phyloP scores from a whole-genome alignment of 2,329 filamentous ascomycete genomes.

The Calonectria henricotiae region DNA sequence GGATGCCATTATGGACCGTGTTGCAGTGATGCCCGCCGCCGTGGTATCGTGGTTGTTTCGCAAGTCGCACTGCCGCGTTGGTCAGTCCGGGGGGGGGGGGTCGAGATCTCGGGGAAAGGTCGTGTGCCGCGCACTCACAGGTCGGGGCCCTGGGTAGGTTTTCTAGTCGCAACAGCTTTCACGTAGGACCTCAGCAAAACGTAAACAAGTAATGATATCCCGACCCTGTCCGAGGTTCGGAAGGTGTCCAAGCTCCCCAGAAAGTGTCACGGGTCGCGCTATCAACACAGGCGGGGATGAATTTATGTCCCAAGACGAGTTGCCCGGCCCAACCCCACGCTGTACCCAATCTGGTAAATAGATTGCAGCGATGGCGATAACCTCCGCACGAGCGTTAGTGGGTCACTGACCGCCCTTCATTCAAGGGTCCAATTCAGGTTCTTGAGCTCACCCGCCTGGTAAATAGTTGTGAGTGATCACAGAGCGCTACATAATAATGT shows the following conservation, averaged over 20 bases:
- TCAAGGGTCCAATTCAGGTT: background rate
- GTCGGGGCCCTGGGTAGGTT: background rate
- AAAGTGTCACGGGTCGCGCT: conserved; percentile 24
- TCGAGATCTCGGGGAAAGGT: background rate
- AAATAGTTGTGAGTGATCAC: background rate
- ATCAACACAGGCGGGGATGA: conserved; percentile 30
- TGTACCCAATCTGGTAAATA: conserved; percentile 32
- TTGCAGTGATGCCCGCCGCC: conserved; percentile 16
- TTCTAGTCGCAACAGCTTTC: conserved; percentile 3
- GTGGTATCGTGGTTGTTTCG: background rate
- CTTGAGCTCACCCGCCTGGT: background rate
- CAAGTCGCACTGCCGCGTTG: background rate
- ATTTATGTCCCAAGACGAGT: conserved; percentile 10
- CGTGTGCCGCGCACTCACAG: background rate
- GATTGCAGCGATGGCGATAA: conserved; percentile 23
- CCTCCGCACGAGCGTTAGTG: conserved; percentile 14
- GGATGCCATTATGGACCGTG: conserved; percentile 39
- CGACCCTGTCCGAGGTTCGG: conserved; percentile 10
- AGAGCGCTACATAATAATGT: conserved; percentile 14
- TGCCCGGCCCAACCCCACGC: conserved; percentile 14
- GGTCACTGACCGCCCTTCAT: conserved; percentile 5
- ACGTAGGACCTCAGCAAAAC: conserved; percentile 2
- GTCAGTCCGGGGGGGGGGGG: background rate
- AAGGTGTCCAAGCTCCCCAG: conserved; percentile 8
- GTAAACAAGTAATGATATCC: background rate